These are phyloP conservation scores for Ophiosphaerella narmari DNA, from an alignment of 2,329 filamentous ascomycete species.

Conservation along the genomic window DNA sequence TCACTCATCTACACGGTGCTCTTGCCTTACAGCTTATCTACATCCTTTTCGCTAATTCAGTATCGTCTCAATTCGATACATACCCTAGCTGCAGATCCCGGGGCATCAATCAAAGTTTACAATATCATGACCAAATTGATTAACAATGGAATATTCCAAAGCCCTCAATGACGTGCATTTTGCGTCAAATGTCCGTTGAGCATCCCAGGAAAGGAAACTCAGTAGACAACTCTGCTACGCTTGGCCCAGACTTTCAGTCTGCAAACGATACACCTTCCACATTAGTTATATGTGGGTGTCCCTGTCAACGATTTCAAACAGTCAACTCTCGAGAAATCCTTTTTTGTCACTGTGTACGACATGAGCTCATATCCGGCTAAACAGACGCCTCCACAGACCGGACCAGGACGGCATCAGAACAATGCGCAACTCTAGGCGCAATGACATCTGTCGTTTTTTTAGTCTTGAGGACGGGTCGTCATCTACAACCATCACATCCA, in stretches of 20 bases:
- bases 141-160: not conserved
- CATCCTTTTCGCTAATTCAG: slow-evolving; percentile 3
- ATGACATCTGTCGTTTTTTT: not conserved
- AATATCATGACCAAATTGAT: not conserved
- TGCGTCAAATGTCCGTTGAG: not conserved
- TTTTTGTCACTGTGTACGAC: not conserved
- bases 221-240: no score
- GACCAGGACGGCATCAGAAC: not conserved
- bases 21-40: slow-evolving; percentile 8
- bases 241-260: no score
- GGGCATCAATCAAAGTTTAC: slow-evolving; percentile 11
- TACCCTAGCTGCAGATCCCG: slow-evolving; percentile 21
- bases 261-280: no score
- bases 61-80: slow-evolving; percentile 11
- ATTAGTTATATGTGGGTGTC: no score
- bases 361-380: not conserved
- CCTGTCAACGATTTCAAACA: not conserved
- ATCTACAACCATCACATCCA: not conserved
- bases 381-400: not conserved
- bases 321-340: not conserved
- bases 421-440: not conserved
- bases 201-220: no score
- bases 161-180: slow-evolving; percentile 8
- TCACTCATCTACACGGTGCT: not conserved
- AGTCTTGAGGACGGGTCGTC: not conserved